Conservation (phyloP, 768 basidiomycete species). For the Mycena leptocephala region DNA sequence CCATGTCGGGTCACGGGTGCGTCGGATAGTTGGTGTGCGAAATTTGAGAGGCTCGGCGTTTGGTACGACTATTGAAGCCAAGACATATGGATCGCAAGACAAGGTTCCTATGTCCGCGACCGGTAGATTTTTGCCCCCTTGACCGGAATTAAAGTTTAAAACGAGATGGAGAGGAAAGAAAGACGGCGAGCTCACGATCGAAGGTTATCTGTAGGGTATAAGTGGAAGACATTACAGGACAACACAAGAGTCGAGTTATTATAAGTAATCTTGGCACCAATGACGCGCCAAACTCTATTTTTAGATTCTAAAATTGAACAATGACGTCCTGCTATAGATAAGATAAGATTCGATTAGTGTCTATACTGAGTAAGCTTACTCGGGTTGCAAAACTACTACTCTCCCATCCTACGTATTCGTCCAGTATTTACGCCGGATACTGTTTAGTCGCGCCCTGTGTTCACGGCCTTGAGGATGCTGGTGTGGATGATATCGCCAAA, state of each 20-base stretch:
- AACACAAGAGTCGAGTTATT: no score
- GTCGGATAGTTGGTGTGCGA: conserved; percentile 39
- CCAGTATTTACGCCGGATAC: no score
- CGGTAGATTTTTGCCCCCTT: conserved; percentile 36
- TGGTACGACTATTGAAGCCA: conserved; percentile 28
- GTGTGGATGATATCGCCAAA: neutral
- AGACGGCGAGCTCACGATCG: conserved; percentile 6
- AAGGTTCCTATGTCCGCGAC: conserved; percentile 39
- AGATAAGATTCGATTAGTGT: no score
- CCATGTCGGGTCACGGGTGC: conserved; percentile 40
- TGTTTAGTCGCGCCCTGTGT: neutral
- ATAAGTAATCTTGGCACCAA: no score
- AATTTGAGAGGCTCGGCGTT: conserved; percentile 31
- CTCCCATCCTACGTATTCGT: no score
- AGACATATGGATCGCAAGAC: conserved; percentile 43
- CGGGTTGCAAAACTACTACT: no score
- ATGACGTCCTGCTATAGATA: no score
- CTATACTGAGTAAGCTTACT: no score
- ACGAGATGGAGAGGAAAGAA: neutral
- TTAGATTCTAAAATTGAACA: no score
- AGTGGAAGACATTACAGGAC: conserved; percentile 24
- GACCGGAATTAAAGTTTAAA: neutral
- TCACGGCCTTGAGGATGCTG: neutral
- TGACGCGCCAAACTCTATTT: no score
- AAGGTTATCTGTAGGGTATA: conserved; percentile 34